Conservation (phyloP, 202 grass and related monocot species). For the Hordeum pubiflorum region DNA sequence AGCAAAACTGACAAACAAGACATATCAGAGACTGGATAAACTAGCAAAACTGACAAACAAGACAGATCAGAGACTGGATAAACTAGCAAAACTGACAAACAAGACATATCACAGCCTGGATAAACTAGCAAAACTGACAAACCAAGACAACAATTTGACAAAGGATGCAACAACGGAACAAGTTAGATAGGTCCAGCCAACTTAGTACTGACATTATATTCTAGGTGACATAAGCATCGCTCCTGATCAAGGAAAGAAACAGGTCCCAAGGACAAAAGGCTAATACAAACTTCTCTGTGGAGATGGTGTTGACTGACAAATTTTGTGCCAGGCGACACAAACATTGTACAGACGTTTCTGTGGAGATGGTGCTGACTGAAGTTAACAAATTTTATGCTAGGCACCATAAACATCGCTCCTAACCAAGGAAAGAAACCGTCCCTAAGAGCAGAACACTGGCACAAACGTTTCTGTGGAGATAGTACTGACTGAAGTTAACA, state of each 20-base stretch:
- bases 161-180: background rate
- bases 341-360: background rate
- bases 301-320: too few relatives aligned
- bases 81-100: conserved; percentile 26
- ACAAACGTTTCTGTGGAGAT: conserved; percentile 38
- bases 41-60: conserved; percentile 20
- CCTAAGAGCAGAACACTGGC: background rate
- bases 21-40: conserved; percentile 41
- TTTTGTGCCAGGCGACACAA: too few relatives aligned
- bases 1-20: conserved; percentile 25
- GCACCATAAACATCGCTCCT: background rate
- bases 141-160: conserved; percentile 18
- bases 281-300: background rate
- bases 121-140: conserved; percentile 17
- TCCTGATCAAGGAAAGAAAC: background rate
- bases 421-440: background rate
- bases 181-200: background rate
- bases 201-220: background rate
- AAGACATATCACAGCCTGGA: conserved; percentile 34
- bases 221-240: background rate
- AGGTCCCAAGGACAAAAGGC: background rate
- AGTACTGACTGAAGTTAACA: background rate
- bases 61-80: conserved; percentile 41
- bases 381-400: background rate
- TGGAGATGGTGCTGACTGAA: background rate